phyloP scores from a whole-genome alignment of 2,329 filamentous ascomycete species.

The Aschersonia sp. region DNA sequence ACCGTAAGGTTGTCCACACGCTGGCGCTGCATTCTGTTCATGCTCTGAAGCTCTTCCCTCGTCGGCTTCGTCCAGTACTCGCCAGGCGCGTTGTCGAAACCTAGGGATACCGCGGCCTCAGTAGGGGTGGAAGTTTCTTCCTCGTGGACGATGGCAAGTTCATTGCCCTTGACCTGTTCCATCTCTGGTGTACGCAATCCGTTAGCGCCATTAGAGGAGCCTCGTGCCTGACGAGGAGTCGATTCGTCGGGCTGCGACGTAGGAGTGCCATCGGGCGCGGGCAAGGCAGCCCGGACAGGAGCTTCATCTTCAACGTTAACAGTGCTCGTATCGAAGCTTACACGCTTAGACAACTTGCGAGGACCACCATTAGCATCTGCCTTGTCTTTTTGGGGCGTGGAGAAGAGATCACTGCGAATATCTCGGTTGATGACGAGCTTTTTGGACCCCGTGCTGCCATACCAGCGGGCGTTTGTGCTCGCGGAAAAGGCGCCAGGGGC shows the following conservation, averaged over 20 bases:
- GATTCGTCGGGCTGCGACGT: slow-evolving; percentile 19
- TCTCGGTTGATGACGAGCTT: slow-evolving; percentile 86
- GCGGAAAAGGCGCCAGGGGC: slow-evolving; percentile 74
- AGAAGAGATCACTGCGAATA: slow-evolving; percentile 60
- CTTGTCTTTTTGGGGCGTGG: slow-evolving; percentile 42
- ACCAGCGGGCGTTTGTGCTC: slow-evolving; percentile 47
- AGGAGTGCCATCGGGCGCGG: slow-evolving; percentile 17
- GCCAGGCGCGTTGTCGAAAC: slow-evolving; percentile 42
- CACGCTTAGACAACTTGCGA: slow-evolving; percentile 62
- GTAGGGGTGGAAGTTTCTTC: slow-evolving; percentile 30
- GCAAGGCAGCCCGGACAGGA: slow-evolving; percentile 18
- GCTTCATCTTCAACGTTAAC: slow-evolving; percentile 21
- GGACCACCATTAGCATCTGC: slow-evolving; percentile 21
- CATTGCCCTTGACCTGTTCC: slow-evolving; percentile 59
- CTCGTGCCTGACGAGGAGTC: slow-evolving; percentile 36
- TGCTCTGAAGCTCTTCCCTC: slow-evolving; percentile 57
- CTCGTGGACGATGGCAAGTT: slow-evolving; percentile 68
- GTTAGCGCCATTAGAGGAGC: slow-evolving; percentile 17
- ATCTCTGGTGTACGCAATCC: slow-evolving; percentile 41
- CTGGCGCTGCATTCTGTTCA: slow-evolving; percentile 69
- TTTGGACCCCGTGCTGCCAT: slow-evolving; percentile 61
- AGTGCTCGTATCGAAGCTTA: slow-evolving; percentile 72
- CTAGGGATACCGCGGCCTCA: slow-evolving; percentile 10
- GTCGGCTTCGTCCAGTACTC: slow-evolving; percentile 79
- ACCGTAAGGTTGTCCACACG: slow-evolving; percentile 64